Conservation (phyloP, 257 asterid genomes). For the Fraxinus cuspidata region DNA sequence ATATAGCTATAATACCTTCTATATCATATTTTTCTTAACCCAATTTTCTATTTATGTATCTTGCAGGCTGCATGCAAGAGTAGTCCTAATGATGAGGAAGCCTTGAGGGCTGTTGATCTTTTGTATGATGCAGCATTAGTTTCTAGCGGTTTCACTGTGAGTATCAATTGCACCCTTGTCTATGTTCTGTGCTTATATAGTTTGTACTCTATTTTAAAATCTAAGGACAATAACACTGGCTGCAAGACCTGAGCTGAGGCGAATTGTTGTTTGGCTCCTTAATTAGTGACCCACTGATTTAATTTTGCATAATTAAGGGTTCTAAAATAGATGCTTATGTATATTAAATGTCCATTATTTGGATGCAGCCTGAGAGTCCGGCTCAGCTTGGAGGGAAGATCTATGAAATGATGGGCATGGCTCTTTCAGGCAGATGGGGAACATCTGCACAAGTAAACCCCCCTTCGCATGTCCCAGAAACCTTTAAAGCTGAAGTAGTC, state of each 20-base stretch:
- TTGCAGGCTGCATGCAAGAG: conserved; percentile 77
- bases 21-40: neutral
- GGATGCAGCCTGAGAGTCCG: conserved; percentile 88
- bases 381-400: conserved; percentile 95
- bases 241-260: neutral
- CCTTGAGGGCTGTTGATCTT: conserved; percentile 90
- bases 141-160: conserved; percentile 94
- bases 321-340: neutral
- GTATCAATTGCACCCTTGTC: conserved; percentile 20
- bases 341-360: neutral
- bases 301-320: neutral
- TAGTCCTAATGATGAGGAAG: conserved; percentile 84
- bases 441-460: conserved; percentile 30
- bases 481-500: conserved; percentile 76
- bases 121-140: conserved; percentile 84
- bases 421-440: conserved; percentile 79
- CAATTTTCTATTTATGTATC: conserved; percentile 6
- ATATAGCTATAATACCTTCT: neutral
- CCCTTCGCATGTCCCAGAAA: conserved; percentile 38
- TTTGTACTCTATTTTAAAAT: neutral
- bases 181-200: neutral
- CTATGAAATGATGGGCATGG: conserved; percentile 93
- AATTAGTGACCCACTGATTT: neutral
- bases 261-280: neutral
- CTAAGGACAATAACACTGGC: neutral